These are phyloP conservation scores for Colletotrichum sp. DNA, from an alignment of 2,329 filamentous ascomycete species.

Conservation along the genomic window DNA sequence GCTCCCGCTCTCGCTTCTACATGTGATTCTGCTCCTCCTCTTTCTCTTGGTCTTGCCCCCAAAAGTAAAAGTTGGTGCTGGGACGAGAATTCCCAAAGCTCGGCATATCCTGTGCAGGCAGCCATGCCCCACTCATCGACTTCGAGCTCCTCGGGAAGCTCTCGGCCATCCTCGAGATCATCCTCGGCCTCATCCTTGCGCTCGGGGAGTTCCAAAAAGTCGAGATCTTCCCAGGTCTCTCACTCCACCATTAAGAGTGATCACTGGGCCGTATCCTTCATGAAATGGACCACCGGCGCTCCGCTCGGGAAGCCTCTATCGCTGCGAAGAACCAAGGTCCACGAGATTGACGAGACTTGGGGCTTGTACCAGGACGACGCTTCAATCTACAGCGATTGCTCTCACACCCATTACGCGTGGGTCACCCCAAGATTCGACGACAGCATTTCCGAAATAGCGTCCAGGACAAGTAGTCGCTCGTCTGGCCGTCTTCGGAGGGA, in stretches of 20 bases:
- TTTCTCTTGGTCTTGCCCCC: not conserved
- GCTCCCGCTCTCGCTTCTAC: not conserved
- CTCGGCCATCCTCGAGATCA: slow-evolving; percentile 16
- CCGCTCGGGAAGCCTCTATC: slow-evolving; percentile 10
- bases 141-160: slow-evolving; percentile 13
- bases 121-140: slow-evolving; percentile 16
- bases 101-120: not conserved
- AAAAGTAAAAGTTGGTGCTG: not conserved
- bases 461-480: slow-evolving; percentile 5
- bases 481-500: not conserved
- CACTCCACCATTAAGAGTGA: slow-evolving; percentile 18
- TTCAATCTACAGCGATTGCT: slow-evolving; percentile 5
- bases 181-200: not conserved
- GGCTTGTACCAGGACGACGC: slow-evolving; percentile 1
- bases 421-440: slow-evolving; percentile 19
- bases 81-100: not conserved
- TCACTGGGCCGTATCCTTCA: slow-evolving; percentile 12
- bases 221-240: slow-evolving; percentile 15
- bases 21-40: not conserved
- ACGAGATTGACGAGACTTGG: slow-evolving; percentile 9
- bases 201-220: slow-evolving; percentile 21
- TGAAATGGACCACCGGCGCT: slow-evolving; percentile 22
- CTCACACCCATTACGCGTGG: slow-evolving; percentile 16
- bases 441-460: slow-evolving; percentile 14
- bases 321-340: slow-evolving; percentile 14